These are phyloP conservation scores for Lyophyllum decastes DNA, from an alignment of 768 basidiomycete species.

Conservation along the genomic window DNA sequence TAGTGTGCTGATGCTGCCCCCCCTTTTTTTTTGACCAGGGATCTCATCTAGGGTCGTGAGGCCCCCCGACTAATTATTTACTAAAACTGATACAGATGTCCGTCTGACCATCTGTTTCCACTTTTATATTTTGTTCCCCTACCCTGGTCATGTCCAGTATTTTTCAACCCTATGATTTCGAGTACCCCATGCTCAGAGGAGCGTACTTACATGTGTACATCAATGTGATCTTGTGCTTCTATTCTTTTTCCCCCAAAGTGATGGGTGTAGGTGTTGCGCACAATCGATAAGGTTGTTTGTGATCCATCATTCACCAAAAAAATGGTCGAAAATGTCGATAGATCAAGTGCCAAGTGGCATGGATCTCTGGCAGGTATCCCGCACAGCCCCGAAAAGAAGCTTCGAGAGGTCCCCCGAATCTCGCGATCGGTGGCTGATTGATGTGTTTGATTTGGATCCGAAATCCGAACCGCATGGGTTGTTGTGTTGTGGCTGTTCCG, in stretches of 20 bases:
- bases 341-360: slow-evolving; percentile 2
- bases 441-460: neutral
- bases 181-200: too few species aligned
- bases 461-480: slow-evolving; percentile 10
- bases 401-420: slow-evolving; percentile 11
- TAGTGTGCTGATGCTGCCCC: slow-evolving; percentile 15
- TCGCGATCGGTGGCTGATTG: slow-evolving; percentile 7
- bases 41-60: slow-evolving; percentile 35
- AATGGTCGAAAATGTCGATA: neutral
- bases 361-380: neutral
- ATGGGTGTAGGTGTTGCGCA: neutral
- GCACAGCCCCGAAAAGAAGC: slow-evolving; percentile 13
- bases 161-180: neutral
- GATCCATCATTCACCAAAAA: slow-evolving; percentile 3
- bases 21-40: slow-evolving; percentile 44
- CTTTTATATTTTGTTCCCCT: neutral
- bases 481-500: slow-evolving; percentile 13
- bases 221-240: neutral
- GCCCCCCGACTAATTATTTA: too few species aligned
- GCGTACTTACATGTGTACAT: neutral
- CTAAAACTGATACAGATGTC: too few species aligned
- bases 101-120: slow-evolving; percentile 9
- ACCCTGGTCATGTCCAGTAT: slow-evolving; percentile 3
- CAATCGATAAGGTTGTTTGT: too few species aligned
- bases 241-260: too few species aligned